A percentile compares a stretch with the other conserved stretches of the same genome.
Evolutionary conservation across 2,329 filamentous ascomycete genomes (phyloP).

Genomic region (Fusarium lateritium): DNA sequence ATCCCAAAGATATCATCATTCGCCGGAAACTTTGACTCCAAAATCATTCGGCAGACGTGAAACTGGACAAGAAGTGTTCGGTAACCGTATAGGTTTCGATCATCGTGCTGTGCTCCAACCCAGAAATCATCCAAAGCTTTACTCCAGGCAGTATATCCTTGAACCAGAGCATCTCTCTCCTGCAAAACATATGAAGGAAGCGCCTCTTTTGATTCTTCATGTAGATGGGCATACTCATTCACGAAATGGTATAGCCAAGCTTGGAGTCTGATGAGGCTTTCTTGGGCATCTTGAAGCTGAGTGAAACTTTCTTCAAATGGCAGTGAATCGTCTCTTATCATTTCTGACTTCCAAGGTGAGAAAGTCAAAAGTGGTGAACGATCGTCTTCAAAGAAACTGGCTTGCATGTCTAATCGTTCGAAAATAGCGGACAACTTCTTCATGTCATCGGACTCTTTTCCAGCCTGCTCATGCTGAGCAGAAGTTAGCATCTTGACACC

Average conservation of each 20-base stretch:
- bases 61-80: constrained; percentile 28
- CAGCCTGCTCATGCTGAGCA: neutral
- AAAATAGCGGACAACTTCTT: neutral
- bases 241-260: constrained; percentile 32
- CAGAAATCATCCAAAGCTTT: neutral
- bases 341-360: neutral
- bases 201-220: neutral
- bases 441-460: neutral
- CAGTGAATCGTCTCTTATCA: neutral
- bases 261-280: constrained; percentile 24
- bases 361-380: constrained; percentile 20
- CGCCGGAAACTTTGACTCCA: constrained; percentile 24
- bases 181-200: constrained; percentile 7
- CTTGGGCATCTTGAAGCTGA: constrained; percentile 13
- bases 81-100: neutral
- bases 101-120: neutral
- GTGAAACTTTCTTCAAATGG: neutral
- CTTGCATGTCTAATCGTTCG: constrained; percentile 35
- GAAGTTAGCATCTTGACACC: constrained; percentile 4
- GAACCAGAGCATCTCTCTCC: constrained; percentile 7
- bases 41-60: constrained; percentile 20
- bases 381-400: constrained; percentile 38
- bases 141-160: constrained; percentile 12
- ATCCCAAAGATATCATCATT: constrained; percentile 15
- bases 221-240: neutral